Percentiles rank a stretch among this genome's conserved stretches.
Conservation (phyloP, 2,329 filamentous ascomycete species). For the Sclerotinia sclerotiorum region DNA sequence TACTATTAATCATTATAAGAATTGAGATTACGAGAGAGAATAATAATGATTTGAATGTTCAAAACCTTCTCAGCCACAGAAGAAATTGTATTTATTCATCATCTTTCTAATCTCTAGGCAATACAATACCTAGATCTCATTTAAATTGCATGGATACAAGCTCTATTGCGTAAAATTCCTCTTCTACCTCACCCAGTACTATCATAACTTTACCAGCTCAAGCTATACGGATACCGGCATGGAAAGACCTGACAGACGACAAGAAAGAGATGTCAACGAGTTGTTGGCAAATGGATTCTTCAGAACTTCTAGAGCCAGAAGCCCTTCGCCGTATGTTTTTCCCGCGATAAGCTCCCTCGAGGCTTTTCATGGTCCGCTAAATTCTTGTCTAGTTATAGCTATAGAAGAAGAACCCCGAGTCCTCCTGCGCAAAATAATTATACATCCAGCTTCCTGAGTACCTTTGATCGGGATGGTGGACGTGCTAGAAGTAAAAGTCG, state of each 20-base stretch:
- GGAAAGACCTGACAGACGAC: slow-evolving; percentile 28
- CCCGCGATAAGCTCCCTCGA: neutral
- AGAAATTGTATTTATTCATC: neutral
- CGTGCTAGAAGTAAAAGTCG: slow-evolving; percentile 30
- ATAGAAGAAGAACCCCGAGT: slow-evolving; percentile 7
- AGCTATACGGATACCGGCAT: slow-evolving; percentile 23
- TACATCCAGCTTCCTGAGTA: slow-evolving; percentile 23
- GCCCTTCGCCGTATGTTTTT: slow-evolving; percentile 40
- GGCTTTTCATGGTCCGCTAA: neutral
- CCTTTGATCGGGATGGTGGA: slow-evolving; percentile 20
- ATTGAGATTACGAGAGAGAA: neutral
- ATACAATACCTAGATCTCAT: neutral
- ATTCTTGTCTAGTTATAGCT: slow-evolving; percentile 18
- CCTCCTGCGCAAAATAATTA: slow-evolving; percentile 24
- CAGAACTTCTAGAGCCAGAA: slow-evolving; percentile 48
- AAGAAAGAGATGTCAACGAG: slow-evolving; percentile 32
- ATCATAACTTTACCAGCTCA: neutral
- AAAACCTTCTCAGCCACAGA: slow-evolving; percentile 7
- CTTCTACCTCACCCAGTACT: neutral
- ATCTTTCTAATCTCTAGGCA: neutral
- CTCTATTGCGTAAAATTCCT: neutral
- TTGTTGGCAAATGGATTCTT: slow-evolving; percentile 52
- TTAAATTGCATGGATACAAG: neutral
- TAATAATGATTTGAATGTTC: neutral
- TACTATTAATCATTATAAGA: neutral